These are phyloP conservation scores for Microdochium paspali DNA, from an alignment of 2,329 filamentous ascomycete genomes.

Conservation along the genomic window DNA sequence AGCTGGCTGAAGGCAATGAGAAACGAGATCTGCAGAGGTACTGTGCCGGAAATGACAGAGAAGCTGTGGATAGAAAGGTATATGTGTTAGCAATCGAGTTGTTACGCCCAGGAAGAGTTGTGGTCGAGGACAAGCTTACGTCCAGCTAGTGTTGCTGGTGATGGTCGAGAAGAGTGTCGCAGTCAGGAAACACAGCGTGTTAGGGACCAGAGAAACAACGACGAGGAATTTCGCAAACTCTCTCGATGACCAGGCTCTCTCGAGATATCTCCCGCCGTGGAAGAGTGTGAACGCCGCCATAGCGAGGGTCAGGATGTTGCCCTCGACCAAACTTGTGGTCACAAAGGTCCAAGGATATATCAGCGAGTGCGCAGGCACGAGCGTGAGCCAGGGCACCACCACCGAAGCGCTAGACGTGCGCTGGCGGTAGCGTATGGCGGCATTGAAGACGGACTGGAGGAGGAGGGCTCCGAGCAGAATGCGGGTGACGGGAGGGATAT, in stretches of 20 bases:
- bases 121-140: slow-evolving; percentile 40
- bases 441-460: slow-evolving; percentile 73
- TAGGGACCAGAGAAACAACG: slow-evolving; percentile 70
- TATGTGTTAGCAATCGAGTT: slow-evolving; percentile 7
- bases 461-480: slow-evolving; percentile 66
- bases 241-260: slow-evolving; percentile 86
- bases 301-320: slow-evolving; percentile 78
- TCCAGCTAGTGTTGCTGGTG: slow-evolving; percentile 56
- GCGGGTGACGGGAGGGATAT: slow-evolving; percentile 86
- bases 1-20: slow-evolving; percentile 97
- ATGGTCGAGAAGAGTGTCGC: slow-evolving; percentile 68
- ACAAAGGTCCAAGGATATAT: slow-evolving; percentile 91
- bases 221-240: slow-evolving; percentile 89
- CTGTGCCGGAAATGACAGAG: slow-evolving; percentile 78
- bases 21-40: slow-evolving; percentile 85
- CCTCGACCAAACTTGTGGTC: slow-evolving; percentile 80
- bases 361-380: slow-evolving; percentile 75
- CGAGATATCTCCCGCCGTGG: slow-evolving; percentile 88
- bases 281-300: slow-evolving; percentile 74
- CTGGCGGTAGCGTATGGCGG: slow-evolving; percentile 64
- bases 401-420: slow-evolving; percentile 54
- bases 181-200: slow-evolving; percentile 62
- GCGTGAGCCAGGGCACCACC: slow-evolving; percentile 76
- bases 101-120: not conserved
- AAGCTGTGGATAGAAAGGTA: slow-evolving; percentile 36